Evolutionary conservation across 225 moss, liverwort and hornwort genomes (phyloP), one percentile per base, ranked within the genome.

Genomic region (Straminergon stramineum): DNA sequence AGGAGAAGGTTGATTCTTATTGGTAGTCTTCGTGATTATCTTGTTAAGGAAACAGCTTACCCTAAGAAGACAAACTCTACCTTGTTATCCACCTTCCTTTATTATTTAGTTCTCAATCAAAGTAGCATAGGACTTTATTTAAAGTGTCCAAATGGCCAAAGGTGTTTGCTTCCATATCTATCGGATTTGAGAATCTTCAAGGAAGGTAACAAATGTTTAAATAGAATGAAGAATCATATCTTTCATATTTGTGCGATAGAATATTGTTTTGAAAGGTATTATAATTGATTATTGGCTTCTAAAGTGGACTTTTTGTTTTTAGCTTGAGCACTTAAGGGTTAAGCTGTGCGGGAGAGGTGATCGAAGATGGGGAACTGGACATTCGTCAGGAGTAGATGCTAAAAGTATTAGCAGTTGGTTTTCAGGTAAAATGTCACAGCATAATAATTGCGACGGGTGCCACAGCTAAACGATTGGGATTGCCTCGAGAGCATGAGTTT

Each of bases 381-480:
- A 43, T 60, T 58, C 14, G 58, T 85, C 20, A 73, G 43, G 68
- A 74, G 53, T 81, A 75, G 75, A 84, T 89, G 81, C 89, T 95
- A 91, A 92, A 89, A 84, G 81, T 79, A 81, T 34, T 68, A 87
- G 90, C 90, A 91, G 91, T 94, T 92, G 91, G 75, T 70, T 91
- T 92, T 84, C 93, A 97, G 98, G 96, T 99, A 20, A 99, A 97
- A 89, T 97, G 97, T 91, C 96, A 99, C 92, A 96, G 96, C 91
- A 90, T 99, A 86, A 95, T 99, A 73, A 95, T 99, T 91, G 97
- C 99, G 60, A 99, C 99, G 21, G 99, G 99, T 88, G 99, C 99
- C 78, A 99, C 96, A 81, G 97, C 99, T 63, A 99, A 91, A 94
- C 93, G 93, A 89, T 90, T 99, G 56, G 99, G 97, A 62, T 87